Conservation (phyloP, 2,329 filamentous ascomycete genomes). For the Leptodontidium sp. region DNA sequence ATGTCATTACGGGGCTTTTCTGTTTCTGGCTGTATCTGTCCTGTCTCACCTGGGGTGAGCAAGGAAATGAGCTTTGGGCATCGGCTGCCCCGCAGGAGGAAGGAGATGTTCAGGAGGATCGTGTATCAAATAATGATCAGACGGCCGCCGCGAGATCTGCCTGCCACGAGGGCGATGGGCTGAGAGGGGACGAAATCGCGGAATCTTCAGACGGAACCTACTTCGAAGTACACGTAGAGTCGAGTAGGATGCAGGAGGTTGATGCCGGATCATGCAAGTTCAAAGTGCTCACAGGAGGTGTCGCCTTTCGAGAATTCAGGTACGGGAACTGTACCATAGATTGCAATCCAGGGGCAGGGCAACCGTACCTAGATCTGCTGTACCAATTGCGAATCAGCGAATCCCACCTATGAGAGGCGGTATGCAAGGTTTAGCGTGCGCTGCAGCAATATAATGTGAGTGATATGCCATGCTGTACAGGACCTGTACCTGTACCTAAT, state of each 20-base stretch:
- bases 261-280: constrained; percentile 11
- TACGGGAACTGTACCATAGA: background rate
- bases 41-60: constrained; percentile 16
- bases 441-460: constrained; percentile 11
- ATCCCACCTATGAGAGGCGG: constrained; percentile 14
- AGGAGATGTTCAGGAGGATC: constrained; percentile 17
- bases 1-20: constrained; percentile 22
- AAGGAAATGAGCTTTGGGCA: constrained; percentile 28
- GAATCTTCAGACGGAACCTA: constrained; percentile 12
- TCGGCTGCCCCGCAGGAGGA: constrained; percentile 29
- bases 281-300: constrained; percentile 5
- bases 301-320: background rate
- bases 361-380: background rate
- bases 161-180: constrained; percentile 1
- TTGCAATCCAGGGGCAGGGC: constrained; percentile 6
- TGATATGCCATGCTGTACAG: constrained; percentile 13
- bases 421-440: constrained; percentile 24
- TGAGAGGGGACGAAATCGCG: background rate
- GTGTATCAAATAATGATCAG: constrained; percentile 30
- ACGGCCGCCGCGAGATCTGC: constrained; percentile 13
- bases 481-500: background rate
- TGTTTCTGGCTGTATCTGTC: background rate
- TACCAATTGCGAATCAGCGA: constrained; percentile 12
- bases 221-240: no score
- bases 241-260: background rate